Base-by-base conservation (phyloP, 2,329 filamentous ascomycete species). In the Penicillium sp. region DNA sequence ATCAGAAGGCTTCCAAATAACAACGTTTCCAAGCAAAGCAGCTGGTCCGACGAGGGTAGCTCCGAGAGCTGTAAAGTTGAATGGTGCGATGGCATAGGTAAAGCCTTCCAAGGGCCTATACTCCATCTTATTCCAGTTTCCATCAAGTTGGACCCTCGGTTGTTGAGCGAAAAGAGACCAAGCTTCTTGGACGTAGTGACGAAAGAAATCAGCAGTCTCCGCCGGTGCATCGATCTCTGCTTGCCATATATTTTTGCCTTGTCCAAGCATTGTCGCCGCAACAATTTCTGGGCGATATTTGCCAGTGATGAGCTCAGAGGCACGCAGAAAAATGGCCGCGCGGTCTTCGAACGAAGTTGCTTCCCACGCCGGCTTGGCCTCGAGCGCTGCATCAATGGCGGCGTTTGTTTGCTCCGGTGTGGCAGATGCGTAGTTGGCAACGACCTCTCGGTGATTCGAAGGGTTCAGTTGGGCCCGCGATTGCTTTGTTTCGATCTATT, bases 201-300 rank as follows among this genome's bases (percentile, higher is more conserved):
- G 84, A 67, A 96, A 77, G 75, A 96, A 96, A 70, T 97, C 92
- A 60, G 83, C 87, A 61, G 94, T 76, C 79, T 96, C 92, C 6
- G 92, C 92, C 13, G 92, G 90, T 33, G 90, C 82, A 73, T 96
- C 92, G 58, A 96, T 96, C 79, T 96, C 92, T 24, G 92, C 92
- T 74, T 96, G 92, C 90, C 90, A 96, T 42, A 89, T 90, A 70
- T 96, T 96, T 82, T 96, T 96, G 65, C 92, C 92, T 75, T 96
- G 92, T 54, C 92, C 92, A 13, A 95, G 79, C 84, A 96, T 95
- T 7, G 92, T 96, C 14, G 89, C 86, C 7, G 92, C 91, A 86
- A 96, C 94, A 63, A 96, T 83, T 44, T 96, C 89, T 73, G 95
- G 95, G 68, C 92, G 83, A 75, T 96, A 96, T 76, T 96, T 96